Base-by-base conservation (phyloP, 2,329 filamentous ascomycete genomes). In the Knufia petricola region DNA sequence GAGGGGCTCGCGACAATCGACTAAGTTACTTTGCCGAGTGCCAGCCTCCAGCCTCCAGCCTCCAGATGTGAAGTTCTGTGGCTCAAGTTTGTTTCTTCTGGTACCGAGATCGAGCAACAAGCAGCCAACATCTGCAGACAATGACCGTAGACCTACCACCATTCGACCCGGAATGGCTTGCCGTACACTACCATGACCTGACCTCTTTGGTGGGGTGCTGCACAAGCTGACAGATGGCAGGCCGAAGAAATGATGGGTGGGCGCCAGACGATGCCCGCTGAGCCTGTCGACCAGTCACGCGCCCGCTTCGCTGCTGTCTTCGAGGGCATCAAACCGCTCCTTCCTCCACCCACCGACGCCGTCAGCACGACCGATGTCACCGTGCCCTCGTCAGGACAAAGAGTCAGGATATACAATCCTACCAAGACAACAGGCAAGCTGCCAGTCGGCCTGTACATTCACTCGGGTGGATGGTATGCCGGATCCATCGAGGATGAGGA, bases 401-500 rank as follows among this genome's bases (percentile, higher is more conserved):
- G 42, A 17, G 31, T 46, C 20, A 28, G 48, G 28, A 45, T 49
- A 8, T 49, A 45, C 20, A 39, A 32, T 17, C 43, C 48, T 21
- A 15, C 48, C 3, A 32, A 17, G 8, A 20, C 21, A 13, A 9
- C 31, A 19, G 42, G 36, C 57, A 63, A 60, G 43, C 51, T 50
- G 23, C 53, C 59, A 24, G 63, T 61, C 2, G 51, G 66, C 12
- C 60, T 67, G 3, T 66, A 67, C 50, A 63, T 68, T 48, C 66
- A 68, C 46, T 62, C 65, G 8, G 64, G 64, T 7, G 64, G 65
- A 1, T 68, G 65, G 52, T 66, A 64, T 1, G 59, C 67, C 21
- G 64, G 65, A 12, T 58, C 56, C n/a, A 61, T 66, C 7, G 61
- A 68, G 38, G 64, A 68, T 38, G 67, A 66, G 43, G 63, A 68